These are phyloP conservation scores for Ramicandelaber brevisporus DNA, from an alignment of 192 early-diverging fungal species.

Conservation along the genomic window DNA sequence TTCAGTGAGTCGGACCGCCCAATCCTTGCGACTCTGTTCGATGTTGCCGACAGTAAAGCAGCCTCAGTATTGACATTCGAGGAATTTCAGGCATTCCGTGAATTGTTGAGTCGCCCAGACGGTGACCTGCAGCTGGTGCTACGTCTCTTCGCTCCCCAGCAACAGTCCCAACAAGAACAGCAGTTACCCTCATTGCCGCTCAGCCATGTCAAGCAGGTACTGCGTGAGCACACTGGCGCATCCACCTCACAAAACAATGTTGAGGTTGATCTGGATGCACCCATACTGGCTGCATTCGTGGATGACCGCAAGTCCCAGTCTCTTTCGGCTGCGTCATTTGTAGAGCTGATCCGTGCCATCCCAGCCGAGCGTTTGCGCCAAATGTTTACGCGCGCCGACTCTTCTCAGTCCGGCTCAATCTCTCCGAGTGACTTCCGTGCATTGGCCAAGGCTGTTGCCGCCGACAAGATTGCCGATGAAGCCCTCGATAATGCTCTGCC, in stretches of 20 bases:
- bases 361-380: constrained; percentile 12
- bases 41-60: constrained; percentile 14
- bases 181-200: constrained; percentile 4
- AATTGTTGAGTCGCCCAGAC: constrained; percentile 16
- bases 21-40: constrained; percentile 17
- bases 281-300: too few relatives aligned
- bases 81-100: constrained; percentile 23
- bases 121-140: constrained; percentile 23
- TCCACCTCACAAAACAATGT: not conserved
- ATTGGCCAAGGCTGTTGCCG: constrained; percentile 8
- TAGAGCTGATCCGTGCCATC: constrained; percentile 10
- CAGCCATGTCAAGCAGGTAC: constrained; percentile 3
- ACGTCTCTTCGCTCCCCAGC: constrained; percentile 7
- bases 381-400: constrained; percentile 9
- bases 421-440: constrained; percentile 10
- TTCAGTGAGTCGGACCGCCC: not conserved
- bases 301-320: too few relatives aligned
- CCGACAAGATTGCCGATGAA: constrained; percentile 7
- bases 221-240: constrained; percentile 7
- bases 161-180: constrained; percentile 2
- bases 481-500: constrained; percentile 7
- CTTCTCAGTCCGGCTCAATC: constrained; percentile 8
- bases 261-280: too few relatives aligned
- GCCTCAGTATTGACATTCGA: constrained; percentile 14
- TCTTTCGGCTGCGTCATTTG: constrained; percentile 11